Conservation (phyloP, 768 basidiomycete genomes). For the Plicaturopsis crispa region DNA sequence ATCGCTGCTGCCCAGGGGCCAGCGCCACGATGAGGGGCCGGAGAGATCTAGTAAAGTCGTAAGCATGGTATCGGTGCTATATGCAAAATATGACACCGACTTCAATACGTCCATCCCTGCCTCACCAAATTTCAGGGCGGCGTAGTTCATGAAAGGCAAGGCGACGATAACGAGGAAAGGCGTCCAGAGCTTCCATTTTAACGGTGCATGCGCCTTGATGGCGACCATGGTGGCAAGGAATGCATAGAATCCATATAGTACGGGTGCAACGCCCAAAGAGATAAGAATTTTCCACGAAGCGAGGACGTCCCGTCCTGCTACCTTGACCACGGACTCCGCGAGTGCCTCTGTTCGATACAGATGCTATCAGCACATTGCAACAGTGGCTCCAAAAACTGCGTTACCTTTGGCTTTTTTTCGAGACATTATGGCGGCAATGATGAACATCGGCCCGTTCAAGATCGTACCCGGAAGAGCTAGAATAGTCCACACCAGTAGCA, state of each 20-base stretch:
- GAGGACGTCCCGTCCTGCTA: slow-evolving; percentile 93
- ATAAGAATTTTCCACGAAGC: slow-evolving; percentile 98
- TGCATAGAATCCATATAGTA: slow-evolving; percentile 81
- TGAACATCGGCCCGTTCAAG: slow-evolving; percentile 89
- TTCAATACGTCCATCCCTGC: slow-evolving; percentile 97
- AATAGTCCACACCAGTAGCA: slow-evolving; percentile 75
- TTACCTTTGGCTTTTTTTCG: slow-evolving; percentile 82
- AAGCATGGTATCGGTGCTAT: slow-evolving; percentile 5
- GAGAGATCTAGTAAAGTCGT: slow-evolving; percentile 56
- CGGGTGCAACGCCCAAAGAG: slow-evolving; percentile 82
- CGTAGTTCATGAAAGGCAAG: slow-evolving; percentile 85
- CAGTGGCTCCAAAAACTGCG: neutral
- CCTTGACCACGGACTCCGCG: slow-evolving; percentile 90
- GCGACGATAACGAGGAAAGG: slow-evolving; percentile 69
- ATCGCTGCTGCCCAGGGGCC: slow-evolving; percentile 81
- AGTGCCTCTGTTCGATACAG: slow-evolving; percentile 65
- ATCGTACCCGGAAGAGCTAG: slow-evolving; percentile 88
- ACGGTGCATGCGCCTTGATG: slow-evolving; percentile 54
- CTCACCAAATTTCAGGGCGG: slow-evolving; percentile 94
- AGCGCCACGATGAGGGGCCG: slow-evolving; percentile 84
- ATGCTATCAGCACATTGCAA: neutral
- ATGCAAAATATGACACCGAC: slow-evolving; percentile 37
- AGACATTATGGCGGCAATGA: slow-evolving; percentile 84
- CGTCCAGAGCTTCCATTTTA: slow-evolving; percentile 61
- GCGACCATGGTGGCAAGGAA: slow-evolving; percentile 69